Evolutionary conservation across 176 grass and related monocot genomes (phyloP).

Genomic region (Oryza longistaminata): DNA sequence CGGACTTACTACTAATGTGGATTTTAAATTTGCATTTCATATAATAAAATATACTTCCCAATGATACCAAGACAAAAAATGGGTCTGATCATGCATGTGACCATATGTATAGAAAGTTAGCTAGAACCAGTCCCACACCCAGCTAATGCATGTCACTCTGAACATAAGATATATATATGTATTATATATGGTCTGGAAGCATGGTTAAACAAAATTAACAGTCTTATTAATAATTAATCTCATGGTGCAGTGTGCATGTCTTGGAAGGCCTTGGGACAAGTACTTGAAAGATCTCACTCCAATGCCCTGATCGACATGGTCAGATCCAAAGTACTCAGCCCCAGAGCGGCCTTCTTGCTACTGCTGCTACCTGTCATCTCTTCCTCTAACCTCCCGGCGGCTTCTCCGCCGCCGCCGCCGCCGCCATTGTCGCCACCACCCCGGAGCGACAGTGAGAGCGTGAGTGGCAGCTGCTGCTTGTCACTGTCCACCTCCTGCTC

Average conservation of each 20-base stretch:
- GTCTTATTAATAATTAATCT: slow-evolving; percentile 56
- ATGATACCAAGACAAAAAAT: background rate
- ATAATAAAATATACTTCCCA: background rate
- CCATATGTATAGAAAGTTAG: slow-evolving; percentile 4
- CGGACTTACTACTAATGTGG: background rate
- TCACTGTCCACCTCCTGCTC: slow-evolving; percentile 51
- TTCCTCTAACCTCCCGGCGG: slow-evolving; percentile 41
- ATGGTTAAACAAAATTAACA: slow-evolving; percentile 56
- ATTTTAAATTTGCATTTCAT: background rate
- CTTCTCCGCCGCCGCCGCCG: background rate
- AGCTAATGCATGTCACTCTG: slow-evolving; percentile 22
- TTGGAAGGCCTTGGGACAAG: slow-evolving; percentile 84
- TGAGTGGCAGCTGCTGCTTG: slow-evolving; percentile 44
- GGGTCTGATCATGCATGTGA: slow-evolving; percentile 23
- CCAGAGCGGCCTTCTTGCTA: slow-evolving; percentile 76
- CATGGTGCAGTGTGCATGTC: slow-evolving; percentile 56
- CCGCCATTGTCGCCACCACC: background rate
- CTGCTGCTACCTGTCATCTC: slow-evolving; percentile 47
- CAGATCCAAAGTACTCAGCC: slow-evolving; percentile 99
- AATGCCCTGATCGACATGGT: slow-evolving; percentile 99
- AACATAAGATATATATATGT: slow-evolving; percentile 42
- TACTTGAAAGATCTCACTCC: slow-evolving; percentile 99
- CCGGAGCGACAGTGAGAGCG: slow-evolving; percentile 56
- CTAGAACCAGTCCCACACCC: background rate
- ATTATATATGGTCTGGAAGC: slow-evolving; percentile 40